Conservation (phyloP, 2,329 filamentous ascomycete species). For the Aspergillus phoenicis region DNA sequence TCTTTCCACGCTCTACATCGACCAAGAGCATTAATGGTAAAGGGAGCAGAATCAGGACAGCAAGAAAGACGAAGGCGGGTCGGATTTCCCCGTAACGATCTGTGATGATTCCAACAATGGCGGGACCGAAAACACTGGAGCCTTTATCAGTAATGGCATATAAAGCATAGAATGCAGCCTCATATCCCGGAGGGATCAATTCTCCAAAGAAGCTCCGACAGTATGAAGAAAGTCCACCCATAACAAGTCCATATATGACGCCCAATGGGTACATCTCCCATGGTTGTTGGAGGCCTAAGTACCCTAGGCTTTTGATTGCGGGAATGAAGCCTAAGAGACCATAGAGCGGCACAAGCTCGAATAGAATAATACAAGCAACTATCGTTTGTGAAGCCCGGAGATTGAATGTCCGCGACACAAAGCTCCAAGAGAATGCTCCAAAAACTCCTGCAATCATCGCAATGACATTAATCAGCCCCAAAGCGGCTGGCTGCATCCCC, state of each 20-base stretch:
- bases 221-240: slow-evolving; percentile 90
- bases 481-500: slow-evolving; percentile 81
- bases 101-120: slow-evolving; percentile 90
- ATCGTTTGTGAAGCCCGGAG: slow-evolving; percentile 85
- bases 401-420: slow-evolving; percentile 68
- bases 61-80: slow-evolving; percentile 90
- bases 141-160: slow-evolving; percentile 99
- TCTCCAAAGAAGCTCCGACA: slow-evolving; percentile 92
- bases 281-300: slow-evolving; percentile 83
- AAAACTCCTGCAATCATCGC: slow-evolving; percentile 80
- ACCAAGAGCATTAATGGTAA: slow-evolving; percentile 83
- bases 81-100: slow-evolving; percentile 79
- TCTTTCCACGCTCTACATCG: slow-evolving; percentile 76
- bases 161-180: slow-evolving; percentile 93
- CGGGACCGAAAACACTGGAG: slow-evolving; percentile 88
- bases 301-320: slow-evolving; percentile 71
- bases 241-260: slow-evolving; percentile 86
- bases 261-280: slow-evolving; percentile 97
- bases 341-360: slow-evolving; percentile 91
- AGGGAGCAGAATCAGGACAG: slow-evolving; percentile 78
- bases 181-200: slow-evolving; percentile 88
- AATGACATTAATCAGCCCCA: slow-evolving; percentile 93
- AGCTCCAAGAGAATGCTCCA: slow-evolving; percentile 88
- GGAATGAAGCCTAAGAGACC: slow-evolving; percentile 86
- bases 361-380: slow-evolving; percentile 83